Evolutionary conservation across 139 green algal genomes (phyloP), one percentile per base, ranked within the genome.

Genomic region (Tetradesmus lagerheimii): DNA sequence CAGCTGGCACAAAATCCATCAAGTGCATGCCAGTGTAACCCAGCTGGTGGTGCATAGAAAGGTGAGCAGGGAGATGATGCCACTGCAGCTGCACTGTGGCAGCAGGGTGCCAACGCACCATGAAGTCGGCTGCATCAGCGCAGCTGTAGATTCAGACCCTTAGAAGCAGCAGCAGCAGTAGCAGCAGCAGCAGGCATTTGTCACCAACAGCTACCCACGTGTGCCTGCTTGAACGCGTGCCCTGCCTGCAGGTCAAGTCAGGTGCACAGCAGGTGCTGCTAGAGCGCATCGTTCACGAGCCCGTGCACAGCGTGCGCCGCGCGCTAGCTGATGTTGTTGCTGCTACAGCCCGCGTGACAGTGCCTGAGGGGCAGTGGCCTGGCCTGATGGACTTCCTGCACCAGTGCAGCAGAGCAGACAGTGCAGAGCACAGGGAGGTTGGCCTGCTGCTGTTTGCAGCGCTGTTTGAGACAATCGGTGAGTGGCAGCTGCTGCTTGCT

Each of bases 391-490:
- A 92, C 47, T 95, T 93, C 82, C 89, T 97, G 57, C 81, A 94
- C 16, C 93, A 93, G 88, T 94, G 90, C 86, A 89, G 88, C 75
- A 47, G 18, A 41, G 92, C 85, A 45, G 79, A 71, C 53, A 91
- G 91, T 16, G 85, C 91, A 67, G 91, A 91, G 57, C 94, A 96
- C 86, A 80, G 93, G 11, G 93, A 97, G 91, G 80, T 96, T 12
- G 94, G 93, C 8, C 88, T 98, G 12, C 41, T 92, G 41, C 86
- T 97, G 77, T 96, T 98, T 80, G 92, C 67, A 45, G 92, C 92
- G 1, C 92, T 98, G 39, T 85, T 93, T 77, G 95, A 97, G 80
- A 83, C 85, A 53, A 57, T 85, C 27, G 74, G 74, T 85, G 77
- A n/a, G 74, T 45, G 80, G 3, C 15, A 29, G 75, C 35, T 29